Percentiles rank a stretch among this genome's conserved stretches.
phyloP scores from a whole-genome alignment of 257 asterid species.

The Solanum boliviense region DNA sequence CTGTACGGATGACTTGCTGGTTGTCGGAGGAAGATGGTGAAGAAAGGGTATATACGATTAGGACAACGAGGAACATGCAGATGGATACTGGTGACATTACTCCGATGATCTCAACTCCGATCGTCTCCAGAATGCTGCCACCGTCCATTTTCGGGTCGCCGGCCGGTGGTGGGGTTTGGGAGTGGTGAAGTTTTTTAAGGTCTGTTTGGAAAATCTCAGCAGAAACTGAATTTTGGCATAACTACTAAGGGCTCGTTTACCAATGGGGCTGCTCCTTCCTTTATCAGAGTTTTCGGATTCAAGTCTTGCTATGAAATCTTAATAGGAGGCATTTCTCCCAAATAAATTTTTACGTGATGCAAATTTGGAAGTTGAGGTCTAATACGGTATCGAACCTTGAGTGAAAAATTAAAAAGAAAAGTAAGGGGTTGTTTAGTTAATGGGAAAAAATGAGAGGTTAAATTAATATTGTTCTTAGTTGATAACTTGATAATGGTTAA shows the following conservation, averaged over 20 bases:
- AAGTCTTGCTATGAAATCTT: no score
- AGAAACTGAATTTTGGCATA: background rate
- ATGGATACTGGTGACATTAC: slow-evolving; percentile 96
- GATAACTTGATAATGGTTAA: no score
- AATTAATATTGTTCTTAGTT: no score
- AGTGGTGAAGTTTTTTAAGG: background rate
- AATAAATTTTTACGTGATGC: no score
- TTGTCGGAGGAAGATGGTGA: slow-evolving; percentile 33
- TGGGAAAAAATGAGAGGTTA: background rate
- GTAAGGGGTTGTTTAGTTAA: background rate
- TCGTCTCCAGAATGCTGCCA: slow-evolving; percentile 66
- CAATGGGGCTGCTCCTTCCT: fast-evolving
- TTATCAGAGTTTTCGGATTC: no score
- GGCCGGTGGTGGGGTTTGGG: background rate
- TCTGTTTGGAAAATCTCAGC: background rate
- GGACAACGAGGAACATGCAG: slow-evolving; percentile 91
- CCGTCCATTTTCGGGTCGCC: slow-evolving; percentile 33
- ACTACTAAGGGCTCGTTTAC: background rate
- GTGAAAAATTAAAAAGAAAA: no score
- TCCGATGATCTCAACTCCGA: slow-evolving; percentile 75
- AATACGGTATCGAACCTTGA: no score
- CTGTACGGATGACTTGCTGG: slow-evolving; percentile 49
- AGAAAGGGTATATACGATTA: slow-evolving; percentile 64
- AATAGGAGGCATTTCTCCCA: no score
- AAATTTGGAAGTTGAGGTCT: no score